Base-by-base conservation (phyloP, 164 flowering plant species). In the Macadamia tetraphylla region DNA sequence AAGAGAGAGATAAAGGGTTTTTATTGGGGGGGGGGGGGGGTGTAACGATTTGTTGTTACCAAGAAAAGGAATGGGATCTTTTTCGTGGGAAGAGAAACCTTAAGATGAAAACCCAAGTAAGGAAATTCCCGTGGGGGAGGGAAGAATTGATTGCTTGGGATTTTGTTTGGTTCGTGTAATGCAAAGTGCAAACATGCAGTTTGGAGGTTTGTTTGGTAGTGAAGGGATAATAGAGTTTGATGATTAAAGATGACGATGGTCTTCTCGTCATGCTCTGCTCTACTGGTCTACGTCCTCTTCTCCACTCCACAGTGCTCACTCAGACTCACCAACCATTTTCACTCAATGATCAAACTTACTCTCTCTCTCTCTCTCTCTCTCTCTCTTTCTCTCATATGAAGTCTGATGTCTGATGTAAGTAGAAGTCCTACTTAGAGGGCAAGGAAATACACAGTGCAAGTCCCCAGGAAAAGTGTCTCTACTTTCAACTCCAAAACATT, bases 21-120 rank as follows among this genome's bases (percentile, higher is more conserved):
- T 23, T 23, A 23, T 23, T 23, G 23, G 23, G 23, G 23, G 32
- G 31, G 29, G 31, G 23, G 67, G 46, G 64, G 53, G 55, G 49
- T 62, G 58, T 44, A 17, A 31, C 31, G 58, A 43, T 57, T 31
- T 51, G 48, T 14, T n/a, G 30, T 52, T 66, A 57, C 60, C 59
- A 29, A 65, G 69, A 73, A 62, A 60, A 70, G 48, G 48, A 69
- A 2, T 62, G 77, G 77, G 76, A 87, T 85, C 88, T 76, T 85
- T 87, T 85, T 88, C 86, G 89, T 86, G 87, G 72, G 77, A 68
- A 78, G 86, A 73, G 77, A 71, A 76, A 76, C 77, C 80, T 83
- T 63, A 76, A 23, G 35, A 77, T 68, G 29, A 64, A 73, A 66
- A 43, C 81, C 83, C 52, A 76, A 78, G 65, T 60, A 73, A 68